phyloP scores from a whole-genome alignment of 768 basidiomycete species.

The Rhizopogon roseolus region DNA sequence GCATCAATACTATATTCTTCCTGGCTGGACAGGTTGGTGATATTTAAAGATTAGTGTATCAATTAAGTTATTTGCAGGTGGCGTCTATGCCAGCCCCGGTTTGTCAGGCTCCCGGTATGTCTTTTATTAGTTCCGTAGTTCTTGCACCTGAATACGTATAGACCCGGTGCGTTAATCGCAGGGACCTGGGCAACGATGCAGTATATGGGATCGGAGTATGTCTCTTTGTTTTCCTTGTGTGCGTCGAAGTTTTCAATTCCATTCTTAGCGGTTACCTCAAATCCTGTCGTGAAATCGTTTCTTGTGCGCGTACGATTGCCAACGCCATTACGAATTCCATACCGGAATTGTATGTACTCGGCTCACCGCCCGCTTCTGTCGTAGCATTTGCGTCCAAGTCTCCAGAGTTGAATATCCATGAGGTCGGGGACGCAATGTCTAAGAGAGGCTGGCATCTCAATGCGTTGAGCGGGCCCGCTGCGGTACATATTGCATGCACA shows the following conservation, averaged over 20 bases:
- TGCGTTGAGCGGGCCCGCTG: conserved; percentile 71
- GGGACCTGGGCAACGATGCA: conserved; percentile 98
- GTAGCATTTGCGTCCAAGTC: conserved; percentile 79
- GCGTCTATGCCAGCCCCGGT: conserved; percentile 87
- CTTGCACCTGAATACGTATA: conserved; percentile 18
- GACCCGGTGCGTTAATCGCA: conserved; percentile 89
- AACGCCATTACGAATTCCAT: conserved; percentile 61
- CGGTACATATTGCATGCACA: conserved; percentile 92
- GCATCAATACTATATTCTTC: conserved; percentile 84
- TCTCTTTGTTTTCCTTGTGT: conserved; percentile 4
- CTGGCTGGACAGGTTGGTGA: conserved; percentile 67
- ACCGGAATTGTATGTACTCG: conserved; percentile 83
- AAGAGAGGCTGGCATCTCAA: conserved; percentile 91
- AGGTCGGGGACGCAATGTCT: conserved; percentile 87
- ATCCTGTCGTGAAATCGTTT: conserved; percentile 82
- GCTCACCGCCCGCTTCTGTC: conserved; percentile 85
- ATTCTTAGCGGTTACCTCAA: conserved; percentile 72
- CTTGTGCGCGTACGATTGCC: conserved; percentile 65
- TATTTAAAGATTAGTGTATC: neutral
- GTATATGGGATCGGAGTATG: conserved; percentile 82
- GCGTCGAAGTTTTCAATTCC: conserved; percentile 1
- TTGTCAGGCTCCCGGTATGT: conserved; percentile 84
- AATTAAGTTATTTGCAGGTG: conserved; percentile 42
- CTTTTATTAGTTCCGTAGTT: neutral
- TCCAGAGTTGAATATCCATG: conserved; percentile 57